Conservation (phyloP, 2,329 filamentous ascomycete species). For the Fusarium tanahbumbuense region DNA sequence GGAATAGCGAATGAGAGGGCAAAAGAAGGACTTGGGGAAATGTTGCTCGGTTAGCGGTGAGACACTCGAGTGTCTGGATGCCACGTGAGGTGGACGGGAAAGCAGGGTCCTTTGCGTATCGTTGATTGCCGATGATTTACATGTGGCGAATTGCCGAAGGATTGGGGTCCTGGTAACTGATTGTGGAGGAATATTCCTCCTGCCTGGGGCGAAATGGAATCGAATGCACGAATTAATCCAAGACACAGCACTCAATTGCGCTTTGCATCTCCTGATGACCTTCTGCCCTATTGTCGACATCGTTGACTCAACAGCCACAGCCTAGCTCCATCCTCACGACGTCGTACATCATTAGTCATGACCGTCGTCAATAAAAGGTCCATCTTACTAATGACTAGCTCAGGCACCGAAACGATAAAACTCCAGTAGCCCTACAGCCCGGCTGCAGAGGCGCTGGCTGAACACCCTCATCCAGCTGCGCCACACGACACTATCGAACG, state of each 20-base stretch:
- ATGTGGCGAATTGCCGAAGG: background rate
- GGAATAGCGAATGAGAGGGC: background rate
- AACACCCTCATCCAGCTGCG: slow-evolving; percentile 2
- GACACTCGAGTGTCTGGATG: background rate
- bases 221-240: too few species aligned
- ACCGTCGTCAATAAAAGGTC: slow-evolving; percentile 4
- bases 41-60: background rate
- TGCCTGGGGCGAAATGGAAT: background rate
- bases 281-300: background rate
- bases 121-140: background rate
- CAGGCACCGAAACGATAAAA: slow-evolving; percentile 10
- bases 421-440: slow-evolving; percentile 3
- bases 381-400: background rate
- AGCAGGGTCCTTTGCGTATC: background rate
- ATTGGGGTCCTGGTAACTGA: background rate
- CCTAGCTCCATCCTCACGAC: background rate
- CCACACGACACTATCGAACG: slow-evolving; percentile 18
- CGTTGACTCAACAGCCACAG: background rate
- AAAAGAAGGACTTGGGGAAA: background rate
- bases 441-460: slow-evolving; percentile 17
- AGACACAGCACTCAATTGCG: background rate
- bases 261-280: background rate
- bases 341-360: too few species aligned
- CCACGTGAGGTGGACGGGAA: background rate
- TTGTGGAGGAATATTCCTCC: background rate